Evolutionary conservation across 768 basidiomycete genomes (phyloP), one percentile per base, ranked within the genome.

Genomic region (Trametes sanguinea): DNA sequence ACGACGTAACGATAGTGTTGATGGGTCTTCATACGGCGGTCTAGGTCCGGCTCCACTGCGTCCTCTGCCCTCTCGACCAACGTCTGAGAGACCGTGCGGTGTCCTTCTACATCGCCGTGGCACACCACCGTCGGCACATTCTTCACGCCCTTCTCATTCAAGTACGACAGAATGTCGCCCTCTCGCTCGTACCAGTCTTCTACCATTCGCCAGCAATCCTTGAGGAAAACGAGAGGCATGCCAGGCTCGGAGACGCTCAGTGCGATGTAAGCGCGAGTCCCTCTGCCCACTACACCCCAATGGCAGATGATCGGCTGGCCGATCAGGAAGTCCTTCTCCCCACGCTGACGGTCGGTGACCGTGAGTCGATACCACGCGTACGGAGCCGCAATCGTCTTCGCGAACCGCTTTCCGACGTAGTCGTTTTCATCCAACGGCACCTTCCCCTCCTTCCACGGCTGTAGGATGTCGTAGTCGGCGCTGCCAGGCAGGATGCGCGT

Each of bases 131-230:
- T 63, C 1, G 62, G 62, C 1, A 63, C 29, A 44, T 50, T 11
- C 8, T 32, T 2, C 1, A 30, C 48, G 2, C 30, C 48, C 4
- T 50, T 16, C 29, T 11, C 27, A 11, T 55, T 39, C 16, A 67
- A 54, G 6, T 51, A 8, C 29, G 40, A 8, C 6, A 60, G 51
- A 1, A 56, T 42, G 2, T 53, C 57, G 2, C 63, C 57, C 50
- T 67, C 66, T 11, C 46, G 22, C 37, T 48, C 11, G 14, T 54
- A 32, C 0, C 7, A 32, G 11, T 10, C 9, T 2, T 37, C 11
- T 11, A 29, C 46, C 13, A 55, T 35, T 0, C 62, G 60, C 66
- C 66, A 67, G 7, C 47, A 39, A 45, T 67, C 66, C 57, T 64
- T 67, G 27, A 67, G 43, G n/a, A 54, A 67, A 0, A 64, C 66